Evolutionary conservation across 1,284 basidiomycete species (phyloP), one percentile per base, ranked within the genome.

Genomic region (Xerocomus nothofagi): DNA sequence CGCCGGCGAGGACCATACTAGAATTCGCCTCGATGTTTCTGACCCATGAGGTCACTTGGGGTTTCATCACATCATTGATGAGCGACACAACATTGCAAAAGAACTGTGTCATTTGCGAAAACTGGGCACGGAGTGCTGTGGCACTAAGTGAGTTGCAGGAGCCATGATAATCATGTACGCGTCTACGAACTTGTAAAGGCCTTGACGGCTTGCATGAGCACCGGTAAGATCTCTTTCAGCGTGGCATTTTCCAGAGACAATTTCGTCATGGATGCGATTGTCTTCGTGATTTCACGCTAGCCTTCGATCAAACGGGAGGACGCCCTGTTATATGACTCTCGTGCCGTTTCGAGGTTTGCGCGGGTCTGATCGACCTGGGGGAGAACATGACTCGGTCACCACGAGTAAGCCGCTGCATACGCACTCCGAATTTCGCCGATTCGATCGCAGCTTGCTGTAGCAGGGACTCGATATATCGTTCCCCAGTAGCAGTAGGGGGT

Each of bases 41-140:
- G 26, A 44, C 50, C 50, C 45, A 59, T 3, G 59, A 61, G 1
- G 45, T 39, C 18, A 57, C 59, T 26, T 59, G 59, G 0, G 57
- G 57, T 42, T 27, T 53, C 50, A 61, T 59, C 31, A 59, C 57
- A 23, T 59, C 59, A 15, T 61, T 54, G 40, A 59, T 57, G 4
- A 59, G 53, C 9, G 59, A 61, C 1, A 43, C 37, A 2, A 59
- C 50, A 11, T 53, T 54, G 33, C 48, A 48, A 42, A 61, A 59
- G 32, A 59, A 59, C 29, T 54, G 34, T 0, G 50, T 45, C 59
- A 59, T 48, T 27, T 59, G 57, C 21, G 53, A 61, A 31, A 59
- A 61, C 41, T 57, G 53, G 18, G 57, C 50, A 27, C 59, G 59
- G 14, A 59, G 48, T 1, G 47, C 57, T 57, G 20, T 30, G 8